Base-by-base conservation (phyloP, 176 grass and related monocot genomes). In the Aegilops longissima region DNA sequence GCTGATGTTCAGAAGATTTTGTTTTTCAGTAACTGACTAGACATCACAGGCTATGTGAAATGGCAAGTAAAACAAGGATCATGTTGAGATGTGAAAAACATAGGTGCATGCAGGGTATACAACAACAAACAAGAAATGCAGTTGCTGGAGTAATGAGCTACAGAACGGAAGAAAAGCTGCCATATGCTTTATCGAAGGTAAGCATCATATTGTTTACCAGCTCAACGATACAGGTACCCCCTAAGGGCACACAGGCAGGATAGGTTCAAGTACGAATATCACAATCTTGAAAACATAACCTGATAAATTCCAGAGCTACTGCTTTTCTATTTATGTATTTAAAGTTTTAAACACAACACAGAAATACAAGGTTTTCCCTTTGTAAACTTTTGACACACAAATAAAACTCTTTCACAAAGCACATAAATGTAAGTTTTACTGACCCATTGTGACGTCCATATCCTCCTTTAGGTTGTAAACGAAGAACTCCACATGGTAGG, bases 401-500 rank as follows among this genome's bases (percentile, higher is more conserved):
- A 54, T 54, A 54, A 5, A 18, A 54, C 51, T 54, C 51, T 18
- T 54, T 54, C 51, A 18, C 51, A 54, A 54, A 54, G 51, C 51
- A 54, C 51, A 18, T 54, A 54, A 54, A 54, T 54, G 51, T 18
- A 54, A 18, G 0, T 2, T 54, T 54, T 54, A 54, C 51, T 7
- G 16, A 54, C 51, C 51, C 51, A 54, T 54, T 54, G 51, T 54
- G 51, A 21, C 84, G 90, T 30, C 78, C 92, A 94, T 86, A 91
- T 33, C 95, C 95, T 66, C 95, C 95, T 94, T 93, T 97, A 79
- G 90, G 95, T 70, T 97, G 92, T 77, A 97, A 66, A 62, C 92
- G 88, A 73, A 97, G 95, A 89, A 97, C 92, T 79, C 95, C 95
- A 76, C 95, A 97, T 79, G 95, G 89, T 69, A 97, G 84, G 64